Conservation (phyloP, 2,329 filamentous ascomycete species). For the Venturia carpophila region DNA sequence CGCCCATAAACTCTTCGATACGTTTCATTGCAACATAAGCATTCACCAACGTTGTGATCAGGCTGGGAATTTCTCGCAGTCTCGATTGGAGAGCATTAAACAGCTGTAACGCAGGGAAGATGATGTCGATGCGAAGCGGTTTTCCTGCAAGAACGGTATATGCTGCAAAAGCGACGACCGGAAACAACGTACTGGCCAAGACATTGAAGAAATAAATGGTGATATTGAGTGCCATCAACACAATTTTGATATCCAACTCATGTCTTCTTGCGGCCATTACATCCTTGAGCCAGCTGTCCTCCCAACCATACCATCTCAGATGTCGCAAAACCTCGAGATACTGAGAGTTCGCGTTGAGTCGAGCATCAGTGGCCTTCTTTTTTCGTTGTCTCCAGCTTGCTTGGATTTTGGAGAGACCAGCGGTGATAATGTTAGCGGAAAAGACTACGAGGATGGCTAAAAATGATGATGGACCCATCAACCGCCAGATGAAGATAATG, state of each 20-base stretch:
- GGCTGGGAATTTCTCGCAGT: slow-evolving; percentile 63
- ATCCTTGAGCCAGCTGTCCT: slow-evolving; percentile 61
- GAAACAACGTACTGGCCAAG: slow-evolving; percentile 65
- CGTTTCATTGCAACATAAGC: slow-evolving; percentile 71
- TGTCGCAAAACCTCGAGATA: slow-evolving; percentile 83
- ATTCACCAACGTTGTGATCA: slow-evolving; percentile 72
- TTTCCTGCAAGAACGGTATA: slow-evolving; percentile 65
- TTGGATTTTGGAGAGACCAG: slow-evolving; percentile 56
- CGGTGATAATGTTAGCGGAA: slow-evolving; percentile 62
- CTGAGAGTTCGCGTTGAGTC: slow-evolving; percentile 73
- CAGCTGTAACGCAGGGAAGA: slow-evolving; percentile 77
- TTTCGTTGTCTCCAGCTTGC: slow-evolving; percentile 60
- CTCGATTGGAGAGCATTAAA: slow-evolving; percentile 68
- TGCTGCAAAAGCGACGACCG: slow-evolving; percentile 71
- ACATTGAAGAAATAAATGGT: slow-evolving; percentile 62
- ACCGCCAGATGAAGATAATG: slow-evolving; percentile 62
- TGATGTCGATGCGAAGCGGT: slow-evolving; percentile 67
- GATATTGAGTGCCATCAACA: slow-evolving; percentile 55
- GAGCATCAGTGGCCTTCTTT: slow-evolving; percentile 64
- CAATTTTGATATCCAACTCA: slow-evolving; percentile 58
- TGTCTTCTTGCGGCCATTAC: slow-evolving; percentile 61
- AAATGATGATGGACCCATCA: slow-evolving; percentile 74
- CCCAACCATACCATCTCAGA: slow-evolving; percentile 76
- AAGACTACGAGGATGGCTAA: slow-evolving; percentile 63
- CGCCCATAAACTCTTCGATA: slow-evolving; percentile 78